Base-by-base conservation (phyloP, 2,329 filamentous ascomycete genomes). In the Endoconidiophora laricicola region DNA sequence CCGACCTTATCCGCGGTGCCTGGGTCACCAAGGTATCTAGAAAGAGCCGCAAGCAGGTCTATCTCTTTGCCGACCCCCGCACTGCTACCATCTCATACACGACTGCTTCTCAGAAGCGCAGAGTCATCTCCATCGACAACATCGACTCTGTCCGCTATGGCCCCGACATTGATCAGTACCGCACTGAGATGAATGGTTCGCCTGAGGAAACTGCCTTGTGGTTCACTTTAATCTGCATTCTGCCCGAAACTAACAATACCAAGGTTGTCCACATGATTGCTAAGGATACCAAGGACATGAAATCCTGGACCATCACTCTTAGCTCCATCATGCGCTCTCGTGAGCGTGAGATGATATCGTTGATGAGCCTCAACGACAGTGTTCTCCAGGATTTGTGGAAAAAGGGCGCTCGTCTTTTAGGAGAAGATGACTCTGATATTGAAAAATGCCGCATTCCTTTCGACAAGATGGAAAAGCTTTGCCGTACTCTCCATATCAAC, bases 61-160 rank as follows among this genome's bases (percentile, higher is more conserved):
- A 68, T 24, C 69, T 81, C 33, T 77, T 81, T 48, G 77, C 96
- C 22, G 86, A 96, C 58, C 73, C 83, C 22, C 83, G 90, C 59
- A 76, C 83, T 1, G 88, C 84, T 54, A 91, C 87, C 63, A 84
- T 98, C 22, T 39, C 45, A 6, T 83, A 75, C 23, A 96, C 90
- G 90, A 84, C 94, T 63, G 75, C 79, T 44, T 77, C 74, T 6
- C 79, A 85, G 36, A 80, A 83, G 1, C 76, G 79, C 22, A 96
- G 95, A 62, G 79, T 78, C 48, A 83, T 98, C 56, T 93, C 94
- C 63, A 85, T 98, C 55, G 91, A 98, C 59, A 87, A 96, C 62
- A 90, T 98, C 59, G 83, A 85, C 59, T 87, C 94, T 60, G 87
- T 96, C 44, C 80, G 88, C 55, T 78, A 81, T 33, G 87, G 86